phyloP scores from a whole-genome alignment of 305 asterid genomes.

The Caryopteris hybrid region DNA sequence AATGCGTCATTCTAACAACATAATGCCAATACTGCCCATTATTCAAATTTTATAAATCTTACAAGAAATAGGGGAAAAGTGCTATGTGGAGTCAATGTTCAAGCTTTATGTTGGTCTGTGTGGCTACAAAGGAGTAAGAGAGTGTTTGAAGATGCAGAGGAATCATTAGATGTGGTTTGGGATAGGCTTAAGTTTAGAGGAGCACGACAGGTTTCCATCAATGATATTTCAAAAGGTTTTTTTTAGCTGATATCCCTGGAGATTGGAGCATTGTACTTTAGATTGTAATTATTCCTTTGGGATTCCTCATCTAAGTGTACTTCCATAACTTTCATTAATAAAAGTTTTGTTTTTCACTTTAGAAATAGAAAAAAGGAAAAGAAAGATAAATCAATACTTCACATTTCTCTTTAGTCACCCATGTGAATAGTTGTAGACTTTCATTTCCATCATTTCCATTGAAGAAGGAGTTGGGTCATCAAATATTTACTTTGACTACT shows the following conservation, averaged over 20 bases:
- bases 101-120: background rate
- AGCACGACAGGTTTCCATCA: no score
- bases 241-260: background rate
- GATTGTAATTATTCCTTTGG: background rate
- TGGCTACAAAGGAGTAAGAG: background rate
- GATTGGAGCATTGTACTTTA: background rate
- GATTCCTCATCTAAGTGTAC: background rate
- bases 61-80: background rate
- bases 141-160: background rate
- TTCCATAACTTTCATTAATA: no score
- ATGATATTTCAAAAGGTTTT: no score
- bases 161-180: background rate
- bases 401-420: background rate
- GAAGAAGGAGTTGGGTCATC: background rate
- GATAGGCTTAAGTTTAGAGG: no score
- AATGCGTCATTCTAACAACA: background rate
- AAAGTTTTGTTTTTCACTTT: no score
- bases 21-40: background rate
- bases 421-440: background rate
- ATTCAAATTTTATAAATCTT: background rate
- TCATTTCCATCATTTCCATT: slow-evolving; percentile 1
- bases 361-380: no score
- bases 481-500: background rate
- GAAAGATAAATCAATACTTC: background rate
- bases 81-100: background rate